Base-by-base conservation (phyloP, 2,329 filamentous ascomycete species). In the Fusarium anthophilum region DNA sequence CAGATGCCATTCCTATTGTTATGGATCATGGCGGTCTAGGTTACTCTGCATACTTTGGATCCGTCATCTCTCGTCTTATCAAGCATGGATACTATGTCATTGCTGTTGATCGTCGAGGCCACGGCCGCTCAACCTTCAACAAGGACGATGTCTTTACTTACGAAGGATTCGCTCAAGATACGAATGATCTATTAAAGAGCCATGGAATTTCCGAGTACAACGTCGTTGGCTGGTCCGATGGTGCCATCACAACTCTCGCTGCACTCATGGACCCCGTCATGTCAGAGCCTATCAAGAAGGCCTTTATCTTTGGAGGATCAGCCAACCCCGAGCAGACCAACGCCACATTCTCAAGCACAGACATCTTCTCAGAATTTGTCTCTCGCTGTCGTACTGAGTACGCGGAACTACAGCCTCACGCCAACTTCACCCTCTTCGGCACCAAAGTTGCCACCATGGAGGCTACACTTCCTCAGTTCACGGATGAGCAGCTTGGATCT, bases 151-250 rank as follows among this genome's bases (percentile, higher is more conserved):
- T 77, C 37, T 85, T 85, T 69, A 84, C 83, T 24, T 85, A 79
- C 60, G 78, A 81, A 18, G 75, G 80, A 65, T 84, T 84, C 70
- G 82, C 82, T 26, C 64, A 74, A 30, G 83, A 85, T 45, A 81
- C 81, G 10, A 71, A 79, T 35, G 79, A 68, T 9, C 78, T 82
- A 47, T 79, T 85, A 8, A 73, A 77, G 11, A 44, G 73, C 3
- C 72, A 78, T 10, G 80, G 80, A 3, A 76, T 84, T 5, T 61
- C 51, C 8, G 62, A 75, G 60, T 82, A 82, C 70, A 77, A 80
- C 63, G 79, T 82, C 32, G 81, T 84, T 9, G 83, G 83, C 32
- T 85, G 83, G 84, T 84, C 82, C 14, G 84, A 85, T 60, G 83
- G 83, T 45, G 83, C 80, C 41, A 80, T 81, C 26, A 82, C 82